A percentile compares a stretch with the other conserved stretches of the same genome.
These are phyloP conservation scores for Talaromyces ruber DNA, from an alignment of 495 filamentous ascomycete genomes.

Conservation along the genomic window DNA sequence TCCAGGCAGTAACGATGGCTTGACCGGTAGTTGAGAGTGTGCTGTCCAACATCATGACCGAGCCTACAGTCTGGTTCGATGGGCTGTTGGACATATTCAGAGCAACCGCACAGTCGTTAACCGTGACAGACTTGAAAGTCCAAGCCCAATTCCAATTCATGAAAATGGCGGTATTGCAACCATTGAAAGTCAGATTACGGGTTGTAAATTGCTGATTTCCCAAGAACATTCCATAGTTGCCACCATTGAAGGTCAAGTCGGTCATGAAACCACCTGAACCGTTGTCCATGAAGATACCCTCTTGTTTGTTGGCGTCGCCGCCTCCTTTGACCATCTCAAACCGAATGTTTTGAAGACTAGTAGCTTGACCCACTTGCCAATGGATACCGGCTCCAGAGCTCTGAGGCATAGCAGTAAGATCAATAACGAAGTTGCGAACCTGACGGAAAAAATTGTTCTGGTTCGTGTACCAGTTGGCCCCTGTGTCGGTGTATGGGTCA, in stretches of 20 bases:
- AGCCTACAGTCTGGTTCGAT: slow-evolving; percentile 62
- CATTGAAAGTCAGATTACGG: slow-evolving; percentile 83
- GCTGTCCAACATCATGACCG: slow-evolving; percentile 74
- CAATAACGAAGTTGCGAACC: slow-evolving; percentile 89
- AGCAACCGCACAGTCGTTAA: slow-evolving; percentile 73
- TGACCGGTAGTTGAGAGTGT: slow-evolving; percentile 62
- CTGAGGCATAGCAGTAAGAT: slow-evolving; percentile 62
- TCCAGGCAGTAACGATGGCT: slow-evolving; percentile 67
- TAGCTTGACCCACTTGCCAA: slow-evolving; percentile 97
- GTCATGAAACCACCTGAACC: slow-evolving; percentile 83
- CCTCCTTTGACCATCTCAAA: slow-evolving; percentile 80
- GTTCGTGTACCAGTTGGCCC: slow-evolving; percentile 73
- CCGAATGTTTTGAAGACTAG: slow-evolving; percentile 80
- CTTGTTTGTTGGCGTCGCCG: slow-evolving; percentile 60
- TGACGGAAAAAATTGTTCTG: slow-evolving; percentile 99
- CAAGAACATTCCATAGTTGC: slow-evolving; percentile 73
- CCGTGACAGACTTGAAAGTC: slow-evolving; percentile 70
- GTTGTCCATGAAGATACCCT: slow-evolving; percentile 97
- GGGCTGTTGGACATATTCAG: slow-evolving; percentile 71
- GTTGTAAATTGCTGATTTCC: slow-evolving; percentile 95
- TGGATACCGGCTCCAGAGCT: slow-evolving; percentile 73
- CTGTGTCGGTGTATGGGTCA: slow-evolving; percentile 64
- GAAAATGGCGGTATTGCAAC: slow-evolving; percentile 80
- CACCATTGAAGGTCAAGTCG: slow-evolving; percentile 83
- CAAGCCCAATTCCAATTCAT: slow-evolving; percentile 97